phyloP scores from a whole-genome alignment of 2,329 filamentous ascomycete genomes.

The Conoideocrella luteorostrata region DNA sequence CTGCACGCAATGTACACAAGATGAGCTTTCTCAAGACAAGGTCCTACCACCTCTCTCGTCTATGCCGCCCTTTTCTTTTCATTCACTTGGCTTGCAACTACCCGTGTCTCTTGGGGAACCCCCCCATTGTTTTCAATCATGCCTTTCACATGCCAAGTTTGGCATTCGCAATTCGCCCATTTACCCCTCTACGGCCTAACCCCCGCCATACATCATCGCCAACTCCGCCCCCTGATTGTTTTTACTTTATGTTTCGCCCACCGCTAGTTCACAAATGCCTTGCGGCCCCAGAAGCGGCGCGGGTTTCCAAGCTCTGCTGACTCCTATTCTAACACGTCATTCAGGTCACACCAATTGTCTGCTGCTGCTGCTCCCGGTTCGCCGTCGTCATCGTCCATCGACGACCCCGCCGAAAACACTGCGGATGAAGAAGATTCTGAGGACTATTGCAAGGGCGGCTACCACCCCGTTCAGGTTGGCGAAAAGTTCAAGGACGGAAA shows the following conservation, averaged over 20 bases:
- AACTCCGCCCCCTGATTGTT: constrained; percentile 2
- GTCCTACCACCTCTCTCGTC: constrained; percentile 12
- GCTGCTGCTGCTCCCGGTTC: constrained; percentile 61
- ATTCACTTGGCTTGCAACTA: neutral
- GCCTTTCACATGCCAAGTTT: neutral
- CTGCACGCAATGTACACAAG: constrained; percentile 30
- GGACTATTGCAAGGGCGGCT: constrained; percentile 98
- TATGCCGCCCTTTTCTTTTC: neutral
- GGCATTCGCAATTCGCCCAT: neutral
- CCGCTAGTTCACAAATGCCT: constrained; percentile 3
- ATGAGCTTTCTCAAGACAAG: constrained; percentile 41
- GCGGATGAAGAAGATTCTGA: constrained; percentile 98
- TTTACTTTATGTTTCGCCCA: neutral
- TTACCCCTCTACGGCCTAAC: neutral
- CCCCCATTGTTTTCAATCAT: neutral
- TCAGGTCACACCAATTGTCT: constrained; percentile 49
- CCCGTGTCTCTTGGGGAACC: neutral
- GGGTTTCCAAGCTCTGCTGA: constrained; percentile 12
- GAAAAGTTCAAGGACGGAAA: constrained; percentile 97
- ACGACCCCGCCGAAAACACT: constrained; percentile 83
- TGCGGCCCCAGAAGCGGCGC: constrained; percentile 8
- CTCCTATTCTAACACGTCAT: constrained; percentile 5
- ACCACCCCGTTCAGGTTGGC: constrained; percentile 89
- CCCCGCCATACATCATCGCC: constrained; percentile 4
- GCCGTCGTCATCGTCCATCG: constrained; percentile 71